Base-by-base conservation (phyloP, 495 filamentous ascomycete genomes). In the Aspergillus affinis region DNA sequence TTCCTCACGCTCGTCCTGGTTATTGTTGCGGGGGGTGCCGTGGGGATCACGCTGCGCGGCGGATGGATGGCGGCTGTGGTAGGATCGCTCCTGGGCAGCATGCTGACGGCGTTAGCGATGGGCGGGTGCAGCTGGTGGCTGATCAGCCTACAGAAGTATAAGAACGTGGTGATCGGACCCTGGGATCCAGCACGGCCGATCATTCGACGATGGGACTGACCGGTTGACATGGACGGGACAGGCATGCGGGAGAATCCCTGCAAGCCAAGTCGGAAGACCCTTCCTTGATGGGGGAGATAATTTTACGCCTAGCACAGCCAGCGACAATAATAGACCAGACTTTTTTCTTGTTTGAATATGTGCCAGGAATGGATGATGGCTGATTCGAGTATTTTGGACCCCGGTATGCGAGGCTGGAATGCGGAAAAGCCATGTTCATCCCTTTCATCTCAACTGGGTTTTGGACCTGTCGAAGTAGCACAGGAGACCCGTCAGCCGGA, bases 91-190 rank as follows among this genome's bases (percentile, higher is more conserved):
- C 69, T 96, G 6, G 90, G 93, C 6, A 82, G 84, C 21, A 72
- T 90, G 50, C 66, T 88, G 36, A 89, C 88, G 3, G 83, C 84
- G 3, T 64, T 96, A 30, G 87, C 84, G 2, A 96, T 97, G 90
- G 94, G 93, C 3, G 88, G 90, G 47, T 97, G 93, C 69, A 93
- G 90, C 65, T 97, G 92, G 93, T 98, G 95, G 95, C 76, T 98
- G 58, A 98, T 98, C 69, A 89, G 90, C 50, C 74, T 98, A 72
- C 94, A 98, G 75, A 93, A 93, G 78, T 98, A 97, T 74, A 98
- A 98, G 82, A 98, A 98, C 75, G 94, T 97, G 71, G 97, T 98
- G 58, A 90, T 91, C 67, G 94, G 94, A 30, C 94, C 94, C 4
- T 98, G 94, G 94, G 94, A 98, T 80, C 92, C 95, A 18, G 94